Evolutionary conservation across 306 rosid species (phyloP).

Genomic region (Psophocarpus tetragonolobus): DNA sequence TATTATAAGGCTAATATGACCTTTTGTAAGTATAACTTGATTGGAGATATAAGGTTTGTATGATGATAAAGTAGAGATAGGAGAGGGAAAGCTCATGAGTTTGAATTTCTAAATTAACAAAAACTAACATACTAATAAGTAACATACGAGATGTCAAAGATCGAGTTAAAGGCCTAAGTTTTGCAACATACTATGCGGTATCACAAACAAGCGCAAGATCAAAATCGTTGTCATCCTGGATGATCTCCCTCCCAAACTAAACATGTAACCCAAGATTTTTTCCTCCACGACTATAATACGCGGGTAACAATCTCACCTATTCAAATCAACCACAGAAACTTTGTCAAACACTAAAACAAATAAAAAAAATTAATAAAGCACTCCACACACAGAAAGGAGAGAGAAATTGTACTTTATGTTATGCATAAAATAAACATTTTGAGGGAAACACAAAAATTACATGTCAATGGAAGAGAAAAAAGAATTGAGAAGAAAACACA

Average conservation of each 20-base stretch:
- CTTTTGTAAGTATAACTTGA: too few species aligned
- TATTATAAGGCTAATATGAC: too few species aligned
- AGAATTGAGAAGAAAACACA: not conserved
- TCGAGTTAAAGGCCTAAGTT: slow-evolving; percentile 30
- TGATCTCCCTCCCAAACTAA: slow-evolving; percentile 44
- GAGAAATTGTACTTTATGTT: not conserved
- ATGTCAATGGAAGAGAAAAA: slow-evolving; percentile 25
- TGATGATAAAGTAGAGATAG: too few species aligned
- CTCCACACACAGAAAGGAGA: not conserved
- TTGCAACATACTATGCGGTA: slow-evolving; percentile 23
- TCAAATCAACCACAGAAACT: slow-evolving; percentile 32
- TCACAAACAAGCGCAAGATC: slow-evolving; percentile 33
- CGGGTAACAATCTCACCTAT: slow-evolving; percentile 28
- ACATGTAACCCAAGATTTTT: slow-evolving; percentile 25
- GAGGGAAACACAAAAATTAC: slow-evolving; percentile 36
- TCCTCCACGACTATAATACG: slow-evolving; percentile 12
- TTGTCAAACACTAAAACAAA: slow-evolving; percentile 21
- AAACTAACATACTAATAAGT: too few species aligned
- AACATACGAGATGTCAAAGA: too few species aligned
- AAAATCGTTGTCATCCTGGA: slow-evolving; percentile 17
- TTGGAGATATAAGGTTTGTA: too few species aligned
- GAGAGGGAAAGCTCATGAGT: too few species aligned
- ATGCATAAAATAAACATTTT: not conserved
- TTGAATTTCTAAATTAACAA: too few species aligned
- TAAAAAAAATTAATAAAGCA: not conserved